Base-by-base conservation (phyloP, 306 rosid genomes). In the Cicer judaicum region DNA sequence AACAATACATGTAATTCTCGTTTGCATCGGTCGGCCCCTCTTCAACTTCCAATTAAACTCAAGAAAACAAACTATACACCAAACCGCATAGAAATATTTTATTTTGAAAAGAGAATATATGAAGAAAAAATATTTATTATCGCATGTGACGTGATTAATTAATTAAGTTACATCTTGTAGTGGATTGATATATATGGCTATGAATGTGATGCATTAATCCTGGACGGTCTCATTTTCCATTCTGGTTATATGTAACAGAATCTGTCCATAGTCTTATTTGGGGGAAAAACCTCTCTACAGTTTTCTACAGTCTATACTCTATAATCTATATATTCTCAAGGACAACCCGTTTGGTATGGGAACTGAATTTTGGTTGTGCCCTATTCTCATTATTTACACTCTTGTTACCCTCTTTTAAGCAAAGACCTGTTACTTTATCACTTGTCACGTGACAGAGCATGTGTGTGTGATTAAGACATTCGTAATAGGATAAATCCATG, bases 371-470 rank as follows among this genome's bases (percentile, higher is more conserved):
- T 54, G 36, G 12, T 18, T 8, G 34, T 61, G 34, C 46, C 46
- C n/a, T 61, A 61, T 13, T 44, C 1, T 44, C 43, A 61, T 61
- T 13, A 61, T 61, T 61, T 34, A 61, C 36, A 19, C 39, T 21
- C 62, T 8, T 55, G 62, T 12, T 21, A 10, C 62, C 14, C 38
- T 55, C 14, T 55, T 55, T 55, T 55, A 21, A 55, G 62, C 62
- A 55, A 55, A 55, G 39, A 19, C 24, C 6, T 24, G 62, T 55
- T 13, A 10, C 62, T 55, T 55, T 55, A 38, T 55, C 39, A 55
- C 62, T 2, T 24, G 29, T 24, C 62, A 55, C 36, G 38, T 19
- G 62, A 55, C n/a, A 55, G n/a, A 24, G 29, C 29, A 24, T 55
- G n/a, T 55, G 62, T 8, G 11, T 53, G 10, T 24, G 29, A 24